Evolutionary conservation across 306 rosid species (phyloP), one percentile per base, ranked within the genome.

Genomic region (Cajanus cajan): DNA sequence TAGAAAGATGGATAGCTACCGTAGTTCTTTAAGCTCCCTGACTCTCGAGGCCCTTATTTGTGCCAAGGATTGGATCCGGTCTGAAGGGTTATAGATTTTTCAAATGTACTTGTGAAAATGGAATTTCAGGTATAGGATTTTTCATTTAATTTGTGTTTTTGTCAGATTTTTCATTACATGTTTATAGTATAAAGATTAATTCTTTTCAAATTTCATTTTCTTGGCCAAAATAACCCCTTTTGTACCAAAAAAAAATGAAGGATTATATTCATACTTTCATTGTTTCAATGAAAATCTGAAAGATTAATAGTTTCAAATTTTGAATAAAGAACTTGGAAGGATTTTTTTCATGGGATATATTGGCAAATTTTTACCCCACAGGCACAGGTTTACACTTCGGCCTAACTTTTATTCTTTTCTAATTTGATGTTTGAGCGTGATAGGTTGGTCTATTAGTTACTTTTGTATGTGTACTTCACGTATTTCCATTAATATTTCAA

Each of bases 1-100:
- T 22, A 89, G 86, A 80, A 91, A 81, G 82, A 86, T 95, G 85
- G 92, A 91, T 74, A 76, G 82, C 84, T 77, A 87, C 78, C 85
- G 87, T 39, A 87, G 89, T 86, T 88, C 86, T 6, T 74, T 92
- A 85, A 78, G 79, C 65, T 82, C 96, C 0, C 52, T 33, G 31
- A 92, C 91, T n/a, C 90, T 92, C 1, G 97, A 95, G 83, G 97
- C 98, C 76, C 92, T 95, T 64, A 63, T 90, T 73, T 95, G 98
- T 71, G 78, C 96, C 68, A 92, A 85, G 82, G 98, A 91, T 40
- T 95, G 98, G 98, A 82, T 92, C 25, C 89, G 78, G 39, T 43
- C 63, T 31, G 94, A 88, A 68, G 77, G 36, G 77, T 90, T 6
- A 77, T 12, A 48, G 85, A 78, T 70, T 82, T 73, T 68, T 82